Evolutionary conservation across 768 basidiomycete genomes (phyloP).

Genomic region (Russula brevipes): DNA sequence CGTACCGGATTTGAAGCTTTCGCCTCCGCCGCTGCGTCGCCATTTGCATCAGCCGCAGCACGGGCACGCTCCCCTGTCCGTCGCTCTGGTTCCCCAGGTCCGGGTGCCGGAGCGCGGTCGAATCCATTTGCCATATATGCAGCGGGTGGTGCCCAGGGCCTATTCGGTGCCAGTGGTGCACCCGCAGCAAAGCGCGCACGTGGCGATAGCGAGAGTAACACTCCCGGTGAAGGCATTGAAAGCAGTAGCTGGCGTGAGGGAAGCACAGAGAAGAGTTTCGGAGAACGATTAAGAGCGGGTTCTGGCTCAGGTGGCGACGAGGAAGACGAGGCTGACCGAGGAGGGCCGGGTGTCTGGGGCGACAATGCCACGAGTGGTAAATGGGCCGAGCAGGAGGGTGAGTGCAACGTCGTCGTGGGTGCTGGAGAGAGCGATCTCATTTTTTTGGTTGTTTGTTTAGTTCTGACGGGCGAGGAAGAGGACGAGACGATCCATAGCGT

Average conservation of each 20-base stretch:
- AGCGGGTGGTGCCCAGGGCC: constrained; percentile 43
- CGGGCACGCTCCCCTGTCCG: constrained; percentile 50
- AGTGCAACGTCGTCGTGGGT: constrained; percentile 25
- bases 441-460: constrained; percentile 34
- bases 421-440: not conserved
- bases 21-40: constrained; percentile 43
- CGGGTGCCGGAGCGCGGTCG: constrained; percentile 48
- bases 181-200: constrained; percentile 53
- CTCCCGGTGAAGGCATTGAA: constrained; percentile 21
- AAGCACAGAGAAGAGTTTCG: constrained; percentile 39
- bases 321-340: constrained; percentile 33
- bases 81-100: constrained; percentile 36
- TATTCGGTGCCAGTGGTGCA: constrained; percentile 33
- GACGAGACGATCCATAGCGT: constrained; percentile 73
- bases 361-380: constrained; percentile 44
- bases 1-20: constrained; percentile 56
- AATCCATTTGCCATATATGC: constrained; percentile 41
- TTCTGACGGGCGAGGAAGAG: constrained; percentile 76
- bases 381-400: constrained; percentile 66
- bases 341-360: constrained; percentile 40
- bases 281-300: constrained; percentile 59
- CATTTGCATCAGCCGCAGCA: constrained; percentile 50
- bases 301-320: constrained; percentile 45
- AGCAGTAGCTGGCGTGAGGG: constrained; percentile 23
- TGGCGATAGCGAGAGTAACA: constrained; percentile 26